These are phyloP conservation scores for Pestalotiopsis sp. DNA, from an alignment of 2,329 filamentous ascomycete genomes.

Conservation along the genomic window DNA sequence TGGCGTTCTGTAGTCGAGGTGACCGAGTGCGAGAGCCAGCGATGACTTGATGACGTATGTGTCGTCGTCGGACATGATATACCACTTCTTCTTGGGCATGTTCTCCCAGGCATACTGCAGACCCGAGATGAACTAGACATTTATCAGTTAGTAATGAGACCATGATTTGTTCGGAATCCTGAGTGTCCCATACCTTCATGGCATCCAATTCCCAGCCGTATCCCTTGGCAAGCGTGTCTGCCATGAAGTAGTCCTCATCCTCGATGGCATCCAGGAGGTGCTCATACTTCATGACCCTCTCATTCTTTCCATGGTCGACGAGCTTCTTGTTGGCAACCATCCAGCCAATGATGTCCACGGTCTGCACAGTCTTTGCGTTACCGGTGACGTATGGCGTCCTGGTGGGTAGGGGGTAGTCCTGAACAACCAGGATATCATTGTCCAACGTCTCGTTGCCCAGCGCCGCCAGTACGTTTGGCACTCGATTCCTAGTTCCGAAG, in stretches of 20 bases:
- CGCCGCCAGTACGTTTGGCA: slow-evolving; percentile 48
- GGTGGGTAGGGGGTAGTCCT: slow-evolving; percentile 45
- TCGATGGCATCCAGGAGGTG: slow-evolving; percentile 32
- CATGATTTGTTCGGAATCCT: neutral
- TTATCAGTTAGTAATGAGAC: neutral
- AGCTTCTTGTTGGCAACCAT: slow-evolving; percentile 29
- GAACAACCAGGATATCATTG: slow-evolving; percentile 49
- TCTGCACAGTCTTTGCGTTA: slow-evolving; percentile 28
- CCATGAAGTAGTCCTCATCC: slow-evolving; percentile 32
- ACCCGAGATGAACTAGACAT: slow-evolving; percentile 52
- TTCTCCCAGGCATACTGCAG: slow-evolving; percentile 52
- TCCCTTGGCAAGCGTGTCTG: slow-evolving; percentile 30
- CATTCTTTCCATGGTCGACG: slow-evolving; percentile 26
- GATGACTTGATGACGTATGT: slow-evolving; percentile 55
- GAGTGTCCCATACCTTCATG: slow-evolving; percentile 32
- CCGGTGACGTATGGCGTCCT: slow-evolving; percentile 24
- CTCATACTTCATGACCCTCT: slow-evolving; percentile 32
- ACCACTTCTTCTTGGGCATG: slow-evolving; percentile 60
- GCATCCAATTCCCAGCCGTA: slow-evolving; percentile 37
- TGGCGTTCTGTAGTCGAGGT: slow-evolving; percentile 47
- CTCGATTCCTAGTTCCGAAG: slow-evolving; percentile 52
- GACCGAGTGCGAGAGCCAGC: slow-evolving; percentile 47
- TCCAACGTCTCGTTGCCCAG: slow-evolving; percentile 41
- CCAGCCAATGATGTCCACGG: slow-evolving; percentile 34
- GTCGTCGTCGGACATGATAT: slow-evolving; percentile 59